phyloP scores from a whole-genome alignment of 2,329 filamentous ascomycete genomes.

The Colletotrichum cordylinicola region DNA sequence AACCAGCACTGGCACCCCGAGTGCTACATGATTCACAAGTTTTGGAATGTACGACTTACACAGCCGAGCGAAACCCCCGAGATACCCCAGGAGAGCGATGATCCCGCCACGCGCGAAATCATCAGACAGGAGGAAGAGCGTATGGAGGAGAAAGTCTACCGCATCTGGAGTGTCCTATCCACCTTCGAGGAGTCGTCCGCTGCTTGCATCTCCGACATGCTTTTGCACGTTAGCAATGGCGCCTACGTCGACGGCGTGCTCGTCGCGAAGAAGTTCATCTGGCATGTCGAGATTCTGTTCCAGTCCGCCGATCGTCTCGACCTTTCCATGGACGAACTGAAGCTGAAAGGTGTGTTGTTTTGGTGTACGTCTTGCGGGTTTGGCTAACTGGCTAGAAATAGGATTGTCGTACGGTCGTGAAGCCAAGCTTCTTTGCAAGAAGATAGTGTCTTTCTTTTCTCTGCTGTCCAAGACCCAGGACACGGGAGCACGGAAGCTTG shows the following conservation, averaged over 20 bases:
- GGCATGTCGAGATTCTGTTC: conserved; percentile 93
- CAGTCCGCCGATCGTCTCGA: conserved; percentile 87
- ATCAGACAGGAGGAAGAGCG: conserved; percentile 88
- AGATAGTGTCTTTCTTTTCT: conserved; percentile 97
- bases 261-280: conserved; percentile 94
- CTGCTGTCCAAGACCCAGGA: conserved; percentile 94
- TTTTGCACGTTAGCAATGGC: conserved; percentile 96
- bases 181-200: conserved; percentile 98
- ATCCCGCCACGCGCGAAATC: conserved; percentile 70
- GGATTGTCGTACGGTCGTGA: conserved; percentile 92
- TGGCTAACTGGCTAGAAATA: conserved; percentile 35
- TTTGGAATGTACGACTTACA: conserved; percentile 94
- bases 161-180: conserved; percentile 97
- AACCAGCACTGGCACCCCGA: conserved; percentile 99
- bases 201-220: conserved; percentile 98
- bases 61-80: conserved; percentile 60
- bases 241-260: conserved; percentile 94
- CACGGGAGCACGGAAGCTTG: conserved; percentile 85
- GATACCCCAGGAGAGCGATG: conserved; percentile 49
- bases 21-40: conserved; percentile 99
- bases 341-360: conserved; percentile 72
- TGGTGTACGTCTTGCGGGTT: not conserved
- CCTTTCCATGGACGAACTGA: conserved; percentile 68
- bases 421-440: conserved; percentile 99
- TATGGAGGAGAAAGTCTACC: conserved; percentile 97